Evolutionary conservation across 225 moss, liverwort and hornwort genomes (phyloP), one percentile per base, ranked within the genome.

Genomic region (Polytrichum commune): DNA sequence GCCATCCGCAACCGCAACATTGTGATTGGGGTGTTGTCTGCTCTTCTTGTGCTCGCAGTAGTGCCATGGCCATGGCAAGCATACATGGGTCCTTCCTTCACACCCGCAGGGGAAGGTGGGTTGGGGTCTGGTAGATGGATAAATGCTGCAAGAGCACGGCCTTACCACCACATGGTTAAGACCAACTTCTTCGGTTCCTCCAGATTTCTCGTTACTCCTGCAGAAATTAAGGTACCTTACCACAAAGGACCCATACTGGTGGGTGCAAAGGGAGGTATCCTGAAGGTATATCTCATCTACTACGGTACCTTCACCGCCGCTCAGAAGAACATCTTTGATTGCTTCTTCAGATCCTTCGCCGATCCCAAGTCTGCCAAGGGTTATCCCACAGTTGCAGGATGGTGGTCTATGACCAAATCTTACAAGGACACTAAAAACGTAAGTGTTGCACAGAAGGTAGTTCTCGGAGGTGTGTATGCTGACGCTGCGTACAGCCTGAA

Each of bases 341-440:
- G 66, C 0, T 88, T 88, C 69, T 5, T 88, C 69, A 55, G 19
- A 38, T 88, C 87, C 0, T 88, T 88, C 10, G 55, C 60, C 2
- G 38, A 55, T 0, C 80, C 86, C 0, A 77, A 76, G 24, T 18
- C 80, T 8, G 74, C 77, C 0, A 32, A 32, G 38, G 70, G 54
- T 46, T 72, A 24, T 16, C 88, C 88, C 0, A 82, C 88, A 0
- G 85, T 88, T 4, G 70, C 80, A 1, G 75, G 82, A 22, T 88
- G 88, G 85, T 88, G 88, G 88, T 53, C 85, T 0, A 82, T 88
- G 53, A 83, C 10, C 27, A 79, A 76, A 29, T 72, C 65, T 0
- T 86, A 53, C 29, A 69, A 55, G 1, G 82, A 83, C 62, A 54
- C 74, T 0, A 63, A 56, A 19, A 80, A 73, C 19, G 65, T 27